Base-by-base conservation (phyloP, 257 asterid species). In the Solanum etuberosum region DNA sequence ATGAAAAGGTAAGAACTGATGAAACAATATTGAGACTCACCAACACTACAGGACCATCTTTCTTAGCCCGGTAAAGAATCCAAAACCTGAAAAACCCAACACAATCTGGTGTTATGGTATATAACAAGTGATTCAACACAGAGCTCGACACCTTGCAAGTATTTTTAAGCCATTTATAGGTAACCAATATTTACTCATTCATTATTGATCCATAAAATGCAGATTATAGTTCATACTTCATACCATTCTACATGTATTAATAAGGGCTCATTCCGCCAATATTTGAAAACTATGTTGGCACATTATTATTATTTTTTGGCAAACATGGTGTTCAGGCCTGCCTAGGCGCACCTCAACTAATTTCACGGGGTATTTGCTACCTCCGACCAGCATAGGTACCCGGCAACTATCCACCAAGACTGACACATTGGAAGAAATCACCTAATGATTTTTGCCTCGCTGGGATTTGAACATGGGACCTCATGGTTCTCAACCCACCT, bases 31-130 rank as follows among this genome's bases (percentile, higher is more conserved):
- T 16, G 31, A 59, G 80, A 89, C 98, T 93, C 93, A 96, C 97
- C 96, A 94, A 82, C 51, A 96, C 96, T 86, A 96, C 98, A 35
- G 97, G 98, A 70, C 98, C 98, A 88, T 96, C 98, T 91, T 94
- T 88, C 92, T 96, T 96, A 78, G 98, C 98, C 88, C 98, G 91
- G 83, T 96, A 96, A 42, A 96, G 90, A 89, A 96, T 87, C 98
- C 98, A 96, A 88, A 96, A 94, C 98, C 98, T 96, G 94, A 84
- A 82, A 88, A 67, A 82, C 8, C 34, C 21, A 88, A 34, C 51
- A 85, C 65, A 80, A 5, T 9, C 25, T 46, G 85, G 29, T 46
- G 29, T 80, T 16, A 46, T 9, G 67, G 18, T 46, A 27, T 29
- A 27, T 46, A 80, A 31, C 4, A 43, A 46, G 18, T 43, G 59